phyloP scores from a whole-genome alignment of 23 red algal species.

The Rhodosorus marinus region DNA sequence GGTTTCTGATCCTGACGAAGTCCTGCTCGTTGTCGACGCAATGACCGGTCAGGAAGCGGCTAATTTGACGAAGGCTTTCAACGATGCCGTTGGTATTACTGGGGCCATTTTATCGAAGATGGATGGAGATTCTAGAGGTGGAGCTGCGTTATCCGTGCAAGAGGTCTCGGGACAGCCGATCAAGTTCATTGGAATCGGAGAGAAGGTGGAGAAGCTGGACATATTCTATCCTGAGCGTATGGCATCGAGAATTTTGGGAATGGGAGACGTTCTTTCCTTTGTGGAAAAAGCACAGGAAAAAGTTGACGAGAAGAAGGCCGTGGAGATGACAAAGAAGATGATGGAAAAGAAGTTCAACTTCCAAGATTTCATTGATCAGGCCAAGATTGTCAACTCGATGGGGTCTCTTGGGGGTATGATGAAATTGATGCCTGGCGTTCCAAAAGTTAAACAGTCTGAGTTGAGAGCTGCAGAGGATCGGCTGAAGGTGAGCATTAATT shows the following conservation, averaged over 20 bases:
- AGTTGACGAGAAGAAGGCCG: constrained; percentile 67
- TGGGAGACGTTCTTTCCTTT: constrained; percentile 91
- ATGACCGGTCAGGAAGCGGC: constrained; percentile 99
- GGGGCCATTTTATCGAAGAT: constrained; percentile 88
- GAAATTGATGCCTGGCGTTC: constrained; percentile 86
- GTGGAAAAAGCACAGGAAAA: constrained; percentile 88
- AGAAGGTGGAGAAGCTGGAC: constrained; percentile 82
- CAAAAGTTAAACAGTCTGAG: constrained; percentile 31
- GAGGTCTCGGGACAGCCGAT: constrained; percentile 57
- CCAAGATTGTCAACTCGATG: constrained; percentile 64
- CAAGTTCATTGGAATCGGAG: constrained; percentile 68
- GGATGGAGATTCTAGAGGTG: constrained; percentile 89
- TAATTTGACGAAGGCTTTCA: constrained; percentile 56
- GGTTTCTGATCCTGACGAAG: constrained; percentile 44
- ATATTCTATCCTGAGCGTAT: constrained; percentile 85
- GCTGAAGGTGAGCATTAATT: constrained; percentile 69
- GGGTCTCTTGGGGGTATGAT: constrained; percentile 68
- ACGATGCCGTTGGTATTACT: constrained; percentile 60
- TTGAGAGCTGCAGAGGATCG: constrained; percentile 39
- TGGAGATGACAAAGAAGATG: constrained; percentile 82
- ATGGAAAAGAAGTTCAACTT: constrained; percentile 88
- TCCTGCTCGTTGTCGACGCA: constrained; percentile 83
- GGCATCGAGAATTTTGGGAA: constrained; percentile 86
- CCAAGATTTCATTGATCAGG: constrained; percentile 90
- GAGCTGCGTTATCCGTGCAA: constrained; percentile 81